These are phyloP conservation scores for Tieghemiomyces parasiticus DNA, from an alignment of 192 early-diverging fungal species.

Conservation along the genomic window DNA sequence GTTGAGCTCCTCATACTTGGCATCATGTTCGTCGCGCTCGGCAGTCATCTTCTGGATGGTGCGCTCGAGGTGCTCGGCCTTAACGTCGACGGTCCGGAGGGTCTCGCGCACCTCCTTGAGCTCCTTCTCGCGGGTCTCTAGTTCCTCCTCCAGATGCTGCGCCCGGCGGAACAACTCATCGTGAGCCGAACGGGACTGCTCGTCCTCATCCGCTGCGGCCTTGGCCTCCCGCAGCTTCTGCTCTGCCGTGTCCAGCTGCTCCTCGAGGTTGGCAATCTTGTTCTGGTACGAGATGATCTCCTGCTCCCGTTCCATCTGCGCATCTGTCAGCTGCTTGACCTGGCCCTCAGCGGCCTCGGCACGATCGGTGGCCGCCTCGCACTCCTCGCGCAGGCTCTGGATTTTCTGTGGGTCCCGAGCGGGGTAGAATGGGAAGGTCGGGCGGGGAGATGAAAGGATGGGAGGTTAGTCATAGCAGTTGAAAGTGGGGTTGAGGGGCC, in stretches of 20 bases:
- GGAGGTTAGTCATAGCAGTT: no score
- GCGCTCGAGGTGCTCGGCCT: conserved; percentile 7
- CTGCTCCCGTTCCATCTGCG: conserved; percentile 3
- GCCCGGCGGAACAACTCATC: conserved; percentile 1
- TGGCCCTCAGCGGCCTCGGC: not conserved
- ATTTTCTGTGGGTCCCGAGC: conserved; percentile 6
- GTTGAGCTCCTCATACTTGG: conserved; percentile 7
- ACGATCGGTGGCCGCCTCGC: not conserved
- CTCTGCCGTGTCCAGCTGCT: not conserved
- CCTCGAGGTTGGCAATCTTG: not conserved
- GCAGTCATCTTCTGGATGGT: conserved; percentile 1
- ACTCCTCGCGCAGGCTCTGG: conserved; percentile 3
- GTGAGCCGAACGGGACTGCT: not conserved
- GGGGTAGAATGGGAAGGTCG: no score
- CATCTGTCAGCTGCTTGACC: not conserved
- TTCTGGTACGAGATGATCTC: conserved; percentile 4
- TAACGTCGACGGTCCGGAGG: conserved; percentile 1
- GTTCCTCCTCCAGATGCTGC: not conserved
- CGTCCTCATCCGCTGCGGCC: not conserved
- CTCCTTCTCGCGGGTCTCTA: conserved; percentile 1
- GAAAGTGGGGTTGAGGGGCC: no score
- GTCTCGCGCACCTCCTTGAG: not conserved
- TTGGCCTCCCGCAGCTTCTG: not conserved
- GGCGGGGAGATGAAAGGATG: no score
- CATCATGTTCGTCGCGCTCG: conserved; percentile 4